Evolutionary conservation across 2,329 filamentous ascomycete genomes (phyloP).

Genomic region (Fusarium gaditjirri): DNA sequence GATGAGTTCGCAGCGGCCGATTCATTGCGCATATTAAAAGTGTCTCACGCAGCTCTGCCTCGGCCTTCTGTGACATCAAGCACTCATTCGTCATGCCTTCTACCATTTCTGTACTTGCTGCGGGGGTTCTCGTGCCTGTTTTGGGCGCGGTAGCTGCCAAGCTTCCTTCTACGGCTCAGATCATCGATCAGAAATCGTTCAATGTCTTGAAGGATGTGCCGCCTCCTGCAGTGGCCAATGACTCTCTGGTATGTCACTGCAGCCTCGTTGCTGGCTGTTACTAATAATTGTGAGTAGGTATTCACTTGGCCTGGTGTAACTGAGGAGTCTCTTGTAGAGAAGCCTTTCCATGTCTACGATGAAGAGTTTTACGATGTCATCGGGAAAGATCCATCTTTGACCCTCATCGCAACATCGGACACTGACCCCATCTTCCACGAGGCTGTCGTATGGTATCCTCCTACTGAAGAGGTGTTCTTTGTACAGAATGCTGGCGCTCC

Average conservation of each 20-base stretch:
- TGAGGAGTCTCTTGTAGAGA: slow-evolving; percentile 20
- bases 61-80: not conserved
- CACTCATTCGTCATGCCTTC: slow-evolving; percentile 33
- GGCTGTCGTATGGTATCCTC: slow-evolving; percentile 62
- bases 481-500: slow-evolving; percentile 61
- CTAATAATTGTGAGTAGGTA: not conserved
- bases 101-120: slow-evolving; percentile 27
- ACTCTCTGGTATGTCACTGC: slow-evolving; percentile 17
- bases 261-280: fast-evolving
- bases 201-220: slow-evolving; percentile 35
- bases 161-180: slow-evolving; percentile 31
- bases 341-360: slow-evolving; percentile 53
- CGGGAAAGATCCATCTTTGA: slow-evolving; percentile 59
- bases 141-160: slow-evolving; percentile 58
- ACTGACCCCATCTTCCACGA: slow-evolving; percentile 64
- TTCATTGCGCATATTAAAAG: slow-evolving; percentile 27
- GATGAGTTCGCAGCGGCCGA: not conserved
- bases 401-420: slow-evolving; percentile 58
- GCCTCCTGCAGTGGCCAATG: slow-evolving; percentile 33
- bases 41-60: slow-evolving; percentile 4
- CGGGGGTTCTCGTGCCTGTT: slow-evolving; percentile 24
- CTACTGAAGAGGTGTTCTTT: slow-evolving; percentile 64
- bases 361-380: slow-evolving; percentile 61
- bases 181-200: slow-evolving; percentile 39
- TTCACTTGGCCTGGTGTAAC: slow-evolving; percentile 34